Evolutionary conservation across 1,139 yeast genomes (phyloP).

Genomic region (Zygoascus sp.): DNA sequence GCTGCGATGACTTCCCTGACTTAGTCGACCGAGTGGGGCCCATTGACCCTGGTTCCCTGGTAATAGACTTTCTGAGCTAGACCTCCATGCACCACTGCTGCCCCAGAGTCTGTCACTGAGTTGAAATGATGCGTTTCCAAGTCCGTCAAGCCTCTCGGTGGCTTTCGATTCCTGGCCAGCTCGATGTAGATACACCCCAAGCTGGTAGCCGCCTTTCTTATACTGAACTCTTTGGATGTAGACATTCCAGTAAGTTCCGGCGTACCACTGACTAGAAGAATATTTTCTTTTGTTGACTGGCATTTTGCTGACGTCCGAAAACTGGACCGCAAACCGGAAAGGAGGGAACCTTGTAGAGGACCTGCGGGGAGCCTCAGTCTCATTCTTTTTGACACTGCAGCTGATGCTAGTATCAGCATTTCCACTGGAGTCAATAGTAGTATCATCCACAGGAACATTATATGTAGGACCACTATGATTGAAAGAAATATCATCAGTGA

Average conservation of each 20-base stretch:
- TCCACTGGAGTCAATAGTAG: slow-evolving; percentile 16
- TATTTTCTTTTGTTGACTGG: slow-evolving; percentile 45
- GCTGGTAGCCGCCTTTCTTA: slow-evolving; percentile 42
- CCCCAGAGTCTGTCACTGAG: no score
- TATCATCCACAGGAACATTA: slow-evolving; percentile 25
- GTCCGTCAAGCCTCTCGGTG: background rate
- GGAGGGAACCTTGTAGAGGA: slow-evolving; percentile 45
- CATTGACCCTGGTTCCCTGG: no score
- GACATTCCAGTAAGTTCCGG: slow-evolving; percentile 54
- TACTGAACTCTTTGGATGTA: slow-evolving; percentile 45
- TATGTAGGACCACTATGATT: slow-evolving; percentile 14
- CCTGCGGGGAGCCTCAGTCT: background rate
- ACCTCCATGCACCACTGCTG: no score
- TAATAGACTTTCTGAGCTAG: no score
- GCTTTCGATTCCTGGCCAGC: slow-evolving; percentile 20
- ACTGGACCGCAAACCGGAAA: slow-evolving; percentile 49
- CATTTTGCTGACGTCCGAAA: slow-evolving; percentile 44
- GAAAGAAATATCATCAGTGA: slow-evolving; percentile 17
- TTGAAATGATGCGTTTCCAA: no score
- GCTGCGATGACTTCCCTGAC: background rate
- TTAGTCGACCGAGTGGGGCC: background rate
- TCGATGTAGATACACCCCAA: slow-evolving; percentile 52
- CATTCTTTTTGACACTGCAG: background rate
- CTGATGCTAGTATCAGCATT: background rate
- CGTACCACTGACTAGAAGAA: slow-evolving; percentile 51